Evolutionary conservation across 139 green algal genomes (phyloP).

Genomic region (Diplosphaera chodatii): DNA sequence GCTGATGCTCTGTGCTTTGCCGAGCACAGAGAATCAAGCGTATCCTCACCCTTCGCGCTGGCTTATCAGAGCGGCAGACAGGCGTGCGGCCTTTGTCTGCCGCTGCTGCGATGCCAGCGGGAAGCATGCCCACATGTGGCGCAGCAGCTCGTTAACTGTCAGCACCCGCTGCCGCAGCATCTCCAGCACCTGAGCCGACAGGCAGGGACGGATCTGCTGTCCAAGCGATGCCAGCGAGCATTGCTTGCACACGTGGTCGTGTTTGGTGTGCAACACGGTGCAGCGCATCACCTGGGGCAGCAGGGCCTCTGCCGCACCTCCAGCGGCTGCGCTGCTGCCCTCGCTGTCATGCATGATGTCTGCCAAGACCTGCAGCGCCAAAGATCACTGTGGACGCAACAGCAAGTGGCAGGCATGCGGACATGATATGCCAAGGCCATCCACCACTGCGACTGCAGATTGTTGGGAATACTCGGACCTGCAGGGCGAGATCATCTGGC

Average conservation of each 20-base stretch:
- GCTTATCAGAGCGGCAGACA: constrained; percentile 26
- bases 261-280: background rate
- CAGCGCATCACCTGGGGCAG: background rate
- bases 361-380: background rate
- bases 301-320: background rate
- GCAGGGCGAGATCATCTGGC: background rate
- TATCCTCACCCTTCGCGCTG: constrained; percentile 20
- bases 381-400: too few relatives aligned
- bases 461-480: too few relatives aligned
- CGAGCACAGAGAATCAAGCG: too few relatives aligned
- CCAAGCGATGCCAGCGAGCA: too few relatives aligned
- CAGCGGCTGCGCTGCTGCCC: background rate
- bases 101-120: constrained; percentile 26
- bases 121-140: constrained; percentile 63
- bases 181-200: constrained; percentile 11
- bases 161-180: constrained; percentile 27
- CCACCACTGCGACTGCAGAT: too few relatives aligned
- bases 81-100: constrained; percentile 25
- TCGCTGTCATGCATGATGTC: constrained; percentile 3
- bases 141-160: constrained; percentile 67
- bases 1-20: too few relatives aligned
- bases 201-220: too few relatives aligned
- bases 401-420: too few relatives aligned
- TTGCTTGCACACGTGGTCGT: too few relatives aligned
- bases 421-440: too few relatives aligned